A percentile compares a stretch with the other conserved stretches of the same genome.
Evolutionary conservation across 345 rosid genomes (phyloP).

Genomic region (Gossypium stocksii): DNA sequence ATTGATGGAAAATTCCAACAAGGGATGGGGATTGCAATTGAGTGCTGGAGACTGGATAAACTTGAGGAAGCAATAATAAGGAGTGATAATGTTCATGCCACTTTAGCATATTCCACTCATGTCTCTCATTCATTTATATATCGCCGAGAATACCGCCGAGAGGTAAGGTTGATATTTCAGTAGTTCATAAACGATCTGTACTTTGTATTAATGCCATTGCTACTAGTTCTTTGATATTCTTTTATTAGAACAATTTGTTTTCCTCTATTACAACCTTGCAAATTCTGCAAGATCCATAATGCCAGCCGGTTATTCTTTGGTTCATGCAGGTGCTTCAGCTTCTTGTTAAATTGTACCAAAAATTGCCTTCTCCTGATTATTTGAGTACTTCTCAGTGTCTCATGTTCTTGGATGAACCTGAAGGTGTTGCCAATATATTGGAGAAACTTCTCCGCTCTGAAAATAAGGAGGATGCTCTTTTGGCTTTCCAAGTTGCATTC

Average conservation of each 20-base stretch:
- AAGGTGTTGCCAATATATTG: constrained; percentile 73
- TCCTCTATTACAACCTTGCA: not conserved
- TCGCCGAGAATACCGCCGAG: constrained; percentile 82
- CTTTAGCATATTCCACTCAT: constrained; percentile 75
- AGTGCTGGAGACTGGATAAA: constrained; percentile 93
- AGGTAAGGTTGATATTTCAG: constrained; percentile 46
- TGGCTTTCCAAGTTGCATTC: constrained; percentile 91
- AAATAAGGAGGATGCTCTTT: constrained; percentile 77
- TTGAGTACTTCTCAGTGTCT: constrained; percentile 95
- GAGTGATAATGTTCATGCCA: constrained; percentile 85
- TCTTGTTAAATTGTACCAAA: constrained; percentile 82
- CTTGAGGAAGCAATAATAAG: constrained; percentile 90
- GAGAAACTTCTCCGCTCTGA: constrained; percentile 90
- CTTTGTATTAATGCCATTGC: not conserved
- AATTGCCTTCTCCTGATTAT: constrained; percentile 89
- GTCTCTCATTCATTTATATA: constrained; percentile 87
- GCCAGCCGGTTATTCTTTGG: constrained; percentile 9
- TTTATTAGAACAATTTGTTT: not conserved
- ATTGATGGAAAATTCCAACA: constrained; percentile 91
- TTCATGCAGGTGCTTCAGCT: constrained; percentile 76
- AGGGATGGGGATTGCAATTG: constrained; percentile 98
- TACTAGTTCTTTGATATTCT: not conserved
- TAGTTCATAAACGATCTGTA: not conserved
- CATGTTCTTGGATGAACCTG: constrained; percentile 95
- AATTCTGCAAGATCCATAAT: not conserved